Conservation (phyloP, 2,329 filamentous ascomycete species). For the Madurella fahalii region DNA sequence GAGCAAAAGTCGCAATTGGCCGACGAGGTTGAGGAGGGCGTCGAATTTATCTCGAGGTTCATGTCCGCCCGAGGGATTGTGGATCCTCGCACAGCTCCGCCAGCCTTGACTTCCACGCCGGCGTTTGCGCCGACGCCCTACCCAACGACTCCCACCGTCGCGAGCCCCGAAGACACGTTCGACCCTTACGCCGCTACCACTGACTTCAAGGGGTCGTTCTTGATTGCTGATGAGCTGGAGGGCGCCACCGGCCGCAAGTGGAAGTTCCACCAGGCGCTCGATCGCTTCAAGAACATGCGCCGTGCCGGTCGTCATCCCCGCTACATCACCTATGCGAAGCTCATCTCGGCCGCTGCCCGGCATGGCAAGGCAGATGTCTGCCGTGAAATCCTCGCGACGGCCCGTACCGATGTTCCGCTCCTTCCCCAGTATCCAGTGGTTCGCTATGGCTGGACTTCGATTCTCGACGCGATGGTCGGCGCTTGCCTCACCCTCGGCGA, state of each 20-base stretch:
- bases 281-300: conserved; percentile 87
- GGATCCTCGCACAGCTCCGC: conserved; percentile 53
- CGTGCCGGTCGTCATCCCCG: conserved; percentile 85
- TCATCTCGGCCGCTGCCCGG: conserved; percentile 86
- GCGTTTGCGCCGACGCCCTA: conserved; percentile 49
- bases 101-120: conserved; percentile 42
- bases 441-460: conserved; percentile 92
- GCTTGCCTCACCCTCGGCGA: conserved; percentile 82
- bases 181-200: conserved; percentile 89
- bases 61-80: conserved; percentile 53
- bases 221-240: conserved; percentile 87
- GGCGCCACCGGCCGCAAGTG: conserved; percentile 69
- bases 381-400: conserved; percentile 84
- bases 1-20: conserved; percentile 52
- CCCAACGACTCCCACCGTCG: conserved; percentile 51
- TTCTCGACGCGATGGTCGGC: conserved; percentile 93
- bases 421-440: conserved; percentile 81
- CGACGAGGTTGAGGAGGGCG: conserved; percentile 83
- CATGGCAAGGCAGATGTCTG: conserved; percentile 77
- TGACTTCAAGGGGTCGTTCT: conserved; percentile 87
- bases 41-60: conserved; percentile 62
- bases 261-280: conserved; percentile 74
- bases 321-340: conserved; percentile 94
- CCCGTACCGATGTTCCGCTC: conserved; percentile 81
- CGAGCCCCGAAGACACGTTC: conserved; percentile 73